phyloP scores from a whole-genome alignment of 2,329 filamentous ascomycete species.

The Berkeleyomyces basicola region DNA sequence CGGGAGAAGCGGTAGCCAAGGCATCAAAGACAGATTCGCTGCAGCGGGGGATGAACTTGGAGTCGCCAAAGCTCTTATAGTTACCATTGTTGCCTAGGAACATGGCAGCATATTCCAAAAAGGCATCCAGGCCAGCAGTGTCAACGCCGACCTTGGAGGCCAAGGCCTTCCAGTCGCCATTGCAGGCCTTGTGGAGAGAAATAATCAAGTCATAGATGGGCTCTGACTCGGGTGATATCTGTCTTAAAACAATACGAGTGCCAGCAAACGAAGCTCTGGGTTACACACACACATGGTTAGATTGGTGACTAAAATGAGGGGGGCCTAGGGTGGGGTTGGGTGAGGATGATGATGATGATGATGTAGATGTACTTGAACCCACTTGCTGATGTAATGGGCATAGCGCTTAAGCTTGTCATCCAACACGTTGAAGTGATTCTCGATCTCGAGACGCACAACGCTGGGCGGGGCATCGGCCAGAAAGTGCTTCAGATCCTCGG shows the following conservation, averaged over 20 bases:
- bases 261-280: constrained; percentile 58
- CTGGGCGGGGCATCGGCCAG: constrained; percentile 81
- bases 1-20: constrained; percentile 42
- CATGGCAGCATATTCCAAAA: constrained; percentile 62
- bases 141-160: constrained; percentile 47
- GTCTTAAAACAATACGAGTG: constrained; percentile 60
- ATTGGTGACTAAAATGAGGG: neutral
- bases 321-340: neutral
- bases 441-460: constrained; percentile 75
- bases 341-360: neutral
- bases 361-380: constrained; percentile 18
- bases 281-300: constrained; percentile 6
- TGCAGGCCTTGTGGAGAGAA: constrained; percentile 46
- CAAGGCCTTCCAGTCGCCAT: constrained; percentile 55
- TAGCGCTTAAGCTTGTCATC: constrained; percentile 69
- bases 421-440: constrained; percentile 75
- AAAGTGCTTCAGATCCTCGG: constrained; percentile 54
- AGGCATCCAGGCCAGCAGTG: constrained; percentile 45
- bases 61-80: constrained; percentile 76
- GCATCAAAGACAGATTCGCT: constrained; percentile 45
- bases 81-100: constrained; percentile 71
- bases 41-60: constrained; percentile 66
- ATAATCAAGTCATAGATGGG: constrained; percentile 69
- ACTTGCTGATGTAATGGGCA: constrained; percentile 77
- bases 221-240: constrained; percentile 69